These are phyloP conservation scores for Pichia sp. DNA, from an alignment of 1,139 yeast genomes.

Conservation along the genomic window DNA sequence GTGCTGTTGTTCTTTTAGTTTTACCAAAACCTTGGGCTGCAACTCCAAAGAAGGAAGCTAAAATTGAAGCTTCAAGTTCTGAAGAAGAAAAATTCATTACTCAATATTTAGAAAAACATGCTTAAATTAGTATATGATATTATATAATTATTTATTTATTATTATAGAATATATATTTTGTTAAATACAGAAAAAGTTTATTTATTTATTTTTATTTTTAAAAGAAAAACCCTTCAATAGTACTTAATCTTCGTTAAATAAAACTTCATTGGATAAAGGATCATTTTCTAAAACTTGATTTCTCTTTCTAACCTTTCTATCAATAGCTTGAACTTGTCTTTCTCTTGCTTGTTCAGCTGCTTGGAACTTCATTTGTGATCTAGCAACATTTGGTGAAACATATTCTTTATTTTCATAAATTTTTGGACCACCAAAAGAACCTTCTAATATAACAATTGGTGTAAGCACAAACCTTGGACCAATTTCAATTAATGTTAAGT, in stretches of 20 bases:
- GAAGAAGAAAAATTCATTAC: constrained; percentile 82
- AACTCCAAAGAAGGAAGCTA: constrained; percentile 41
- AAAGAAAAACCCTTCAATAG: not conserved
- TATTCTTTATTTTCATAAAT: constrained; percentile 95
- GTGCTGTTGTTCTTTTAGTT: constrained; percentile 50
- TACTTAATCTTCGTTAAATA: constrained; percentile 44
- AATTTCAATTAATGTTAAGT: constrained; percentile 68
- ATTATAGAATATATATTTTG: not conserved
- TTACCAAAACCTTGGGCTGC: constrained; percentile 70
- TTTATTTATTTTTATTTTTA: not conserved
- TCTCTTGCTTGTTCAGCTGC: constrained; percentile 74
- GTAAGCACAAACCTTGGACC: constrained; percentile 97
- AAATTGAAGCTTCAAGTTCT: constrained; percentile 69
- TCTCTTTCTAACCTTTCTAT: constrained; percentile 69
- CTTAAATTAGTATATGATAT: not conserved
- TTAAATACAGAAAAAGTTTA: not conserved
- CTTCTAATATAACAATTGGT: constrained; percentile 85
- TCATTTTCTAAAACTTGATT: constrained; percentile 70
- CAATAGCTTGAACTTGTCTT: constrained; percentile 74
- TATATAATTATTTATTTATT: constrained; percentile 1
- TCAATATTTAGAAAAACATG: constrained; percentile 29
- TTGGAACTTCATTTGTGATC: constrained; percentile 80
- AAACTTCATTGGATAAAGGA: constrained; percentile 74
- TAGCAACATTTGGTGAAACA: constrained; percentile 90
- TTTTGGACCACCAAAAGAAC: constrained; percentile 97